Percentiles rank a stretch among this genome's conserved stretches.
Conservation (phyloP, 108 stramenopile species). For the Chaetoceros muelleri region DNA sequence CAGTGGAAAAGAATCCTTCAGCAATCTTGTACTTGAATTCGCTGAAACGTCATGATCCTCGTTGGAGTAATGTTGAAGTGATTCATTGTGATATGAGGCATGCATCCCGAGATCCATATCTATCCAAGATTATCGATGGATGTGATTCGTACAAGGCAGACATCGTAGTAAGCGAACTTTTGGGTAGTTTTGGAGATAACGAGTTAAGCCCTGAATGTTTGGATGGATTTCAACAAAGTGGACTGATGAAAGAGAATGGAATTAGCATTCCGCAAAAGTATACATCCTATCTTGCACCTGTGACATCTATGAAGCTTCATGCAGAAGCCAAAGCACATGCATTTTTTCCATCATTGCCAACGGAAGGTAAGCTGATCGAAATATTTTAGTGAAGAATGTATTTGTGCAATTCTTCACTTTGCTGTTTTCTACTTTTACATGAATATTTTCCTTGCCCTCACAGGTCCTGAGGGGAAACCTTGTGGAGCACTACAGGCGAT, state of each 20-base stretch:
- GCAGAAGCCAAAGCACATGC: conserved; percentile 66
- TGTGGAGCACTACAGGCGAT: conserved; percentile 61
- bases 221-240: conserved; percentile 75
- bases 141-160: conserved; percentile 41
- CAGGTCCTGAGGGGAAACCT: conserved; percentile 38
- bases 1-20: conserved; percentile 95
- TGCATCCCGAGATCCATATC: conserved; percentile 23
- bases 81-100: conserved; percentile 90
- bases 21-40: conserved; percentile 90
- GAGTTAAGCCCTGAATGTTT: conserved; percentile 97
- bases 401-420: no score
- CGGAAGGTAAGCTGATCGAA: no score
- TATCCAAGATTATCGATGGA: conserved; percentile 17
- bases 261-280: conserved; percentile 77
- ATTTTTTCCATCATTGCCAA: conserved; percentile 21
- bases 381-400: no score
- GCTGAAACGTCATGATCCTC: conserved; percentile 37
- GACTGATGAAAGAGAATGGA: conserved; percentile 55
- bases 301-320: conserved; percentile 83
- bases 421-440: conserved; percentile 7
- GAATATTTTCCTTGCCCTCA: no score
- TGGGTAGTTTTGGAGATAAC: conserved; percentile 97
- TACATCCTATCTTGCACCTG: conserved; percentile 85
- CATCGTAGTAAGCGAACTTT: conserved; percentile 91
- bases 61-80: conserved; percentile 78